A percentile compares a stretch with the other conserved stretches of the same genome.
These are phyloP conservation scores for Punica granatum DNA, from an alignment of 345 rosid species.

Conservation along the genomic window DNA sequence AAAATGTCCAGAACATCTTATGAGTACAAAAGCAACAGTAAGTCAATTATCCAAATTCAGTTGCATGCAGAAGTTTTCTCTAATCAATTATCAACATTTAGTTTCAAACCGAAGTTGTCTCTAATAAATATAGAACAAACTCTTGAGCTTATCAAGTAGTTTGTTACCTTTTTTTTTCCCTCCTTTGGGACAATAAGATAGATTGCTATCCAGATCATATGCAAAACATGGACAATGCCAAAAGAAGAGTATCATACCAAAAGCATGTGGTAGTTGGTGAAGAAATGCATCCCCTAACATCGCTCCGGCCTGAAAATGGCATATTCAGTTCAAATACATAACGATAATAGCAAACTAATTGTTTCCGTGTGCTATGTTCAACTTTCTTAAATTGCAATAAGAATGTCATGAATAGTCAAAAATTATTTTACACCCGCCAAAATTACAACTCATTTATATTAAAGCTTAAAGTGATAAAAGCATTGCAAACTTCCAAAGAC, in stretches of 20 bases:
- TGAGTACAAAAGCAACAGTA: background rate
- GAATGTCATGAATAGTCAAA: too few relatives aligned
- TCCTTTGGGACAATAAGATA: background rate
- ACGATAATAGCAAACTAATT: background rate
- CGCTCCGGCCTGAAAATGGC: conserved; percentile 75
- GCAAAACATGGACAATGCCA: background rate
- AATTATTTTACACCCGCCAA: too few relatives aligned
- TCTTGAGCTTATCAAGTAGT: background rate
- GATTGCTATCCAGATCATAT: background rate
- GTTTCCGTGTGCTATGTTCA: background rate
- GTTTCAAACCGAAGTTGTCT: background rate
- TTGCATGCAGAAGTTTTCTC: background rate
- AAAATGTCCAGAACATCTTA: background rate
- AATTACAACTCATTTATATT: too few relatives aligned
- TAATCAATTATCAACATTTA: background rate
- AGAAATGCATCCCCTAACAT: conserved; percentile 99
- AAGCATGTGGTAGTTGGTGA: conserved; percentile 97
- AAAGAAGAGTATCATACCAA: conserved; percentile 44
- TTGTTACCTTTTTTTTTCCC: background rate
- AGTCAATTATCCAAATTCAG: background rate
- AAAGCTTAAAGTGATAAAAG: too few relatives aligned
- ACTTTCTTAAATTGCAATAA: background rate
- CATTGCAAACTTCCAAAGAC: background rate
- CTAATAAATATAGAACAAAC: background rate
- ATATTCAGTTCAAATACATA: background rate